Evolutionary conservation across 2,329 filamentous ascomycete genomes (phyloP), one percentile per base, ranked within the genome.

Genomic region (Aureobasidium sp.): DNA sequence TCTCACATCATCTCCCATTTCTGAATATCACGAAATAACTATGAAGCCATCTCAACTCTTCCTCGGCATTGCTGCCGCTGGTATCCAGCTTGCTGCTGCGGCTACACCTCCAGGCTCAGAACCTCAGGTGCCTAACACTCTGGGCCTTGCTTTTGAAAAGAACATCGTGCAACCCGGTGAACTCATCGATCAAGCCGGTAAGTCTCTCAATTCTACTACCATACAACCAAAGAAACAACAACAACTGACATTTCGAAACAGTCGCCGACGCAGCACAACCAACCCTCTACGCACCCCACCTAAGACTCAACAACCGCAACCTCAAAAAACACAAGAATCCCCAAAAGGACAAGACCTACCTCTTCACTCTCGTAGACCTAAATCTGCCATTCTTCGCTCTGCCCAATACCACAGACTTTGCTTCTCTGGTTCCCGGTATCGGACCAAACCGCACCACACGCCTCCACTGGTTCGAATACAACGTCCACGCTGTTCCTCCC

Each of bases 391-490:
- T 64, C 50, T 63, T 61, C 49, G 47, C 47, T n/a, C 57, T 63
- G 14, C 58, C 62, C 44, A 61, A 66, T 49, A 61, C 64, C 42
- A 61, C 64, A 32, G 59, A 63, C 2, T 64, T 64, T 14, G 37
- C 55, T 1, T 42, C 47, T 32, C 58, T 70, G 3, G 66, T 64
- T 3, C 64, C 63, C 16, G 69, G 69, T 36, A 55, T 71, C 5
- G 62, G 63, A 6, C 34, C 62, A n/a, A 66, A 69, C 62, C 67
- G 68, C 27, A 70, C 69, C 2, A 71, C 70, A 1, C 66, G 69
- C 5, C 66, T 71, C 3, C 70, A 72, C 63, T 72, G 68, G 69
- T 66, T 67, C 45, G 68, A 70, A 57, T 65, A 66, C 10, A 64
- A 67, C 47, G 68, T 69, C n/a, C 62, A 60, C 53, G 8, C 45